phyloP scores from a whole-genome alignment of 495 filamentous ascomycete species.

The Lichenothelia convexa region DNA sequence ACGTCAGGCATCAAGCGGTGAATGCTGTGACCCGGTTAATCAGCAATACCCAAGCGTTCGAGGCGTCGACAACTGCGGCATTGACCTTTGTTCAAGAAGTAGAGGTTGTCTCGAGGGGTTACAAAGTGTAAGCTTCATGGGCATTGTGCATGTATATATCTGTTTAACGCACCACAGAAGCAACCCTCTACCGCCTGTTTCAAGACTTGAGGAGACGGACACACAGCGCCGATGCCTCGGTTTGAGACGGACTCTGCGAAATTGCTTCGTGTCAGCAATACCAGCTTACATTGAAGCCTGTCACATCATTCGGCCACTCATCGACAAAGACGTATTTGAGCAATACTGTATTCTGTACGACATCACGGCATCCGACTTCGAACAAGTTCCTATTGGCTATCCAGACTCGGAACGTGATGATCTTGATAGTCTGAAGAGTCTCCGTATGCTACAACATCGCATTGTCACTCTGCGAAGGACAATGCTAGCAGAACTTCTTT shows the following conservation, averaged over 20 bases:
- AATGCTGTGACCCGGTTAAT: constrained; percentile 57
- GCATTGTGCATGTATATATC: background rate
- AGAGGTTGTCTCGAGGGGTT: constrained; percentile 85
- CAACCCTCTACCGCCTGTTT: constrained; percentile 14
- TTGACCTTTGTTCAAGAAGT: constrained; percentile 88
- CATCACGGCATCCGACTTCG: constrained; percentile 58
- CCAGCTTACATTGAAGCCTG: constrained; percentile 49
- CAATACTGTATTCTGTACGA: constrained; percentile 90
- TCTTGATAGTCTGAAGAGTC: constrained; percentile 54
- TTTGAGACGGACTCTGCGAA: constrained; percentile 55
- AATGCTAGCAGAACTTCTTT: constrained; percentile 68
- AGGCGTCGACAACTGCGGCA: constrained; percentile 59
- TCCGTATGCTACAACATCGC: constrained; percentile 63
- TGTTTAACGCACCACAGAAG: constrained; percentile 6
- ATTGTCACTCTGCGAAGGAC: constrained; percentile 66
- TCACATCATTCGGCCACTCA: constrained; percentile 45
- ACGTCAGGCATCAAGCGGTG: constrained; percentile 58
- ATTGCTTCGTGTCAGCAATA: constrained; percentile 49
- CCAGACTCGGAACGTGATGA: constrained; percentile 48
- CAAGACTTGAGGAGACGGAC: constrained; percentile 19
- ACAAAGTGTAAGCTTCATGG: constrained; percentile 50
- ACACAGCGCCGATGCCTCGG: constrained; percentile 62
- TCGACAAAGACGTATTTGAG: constrained; percentile 61
- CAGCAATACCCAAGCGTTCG: constrained; percentile 60
- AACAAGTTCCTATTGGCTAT: constrained; percentile 43